Percentiles rank a stretch among this genome's conserved stretches.
phyloP scores from a whole-genome alignment of 108 stramenopile genomes.

The Aurantiochytrium sp. region DNA sequence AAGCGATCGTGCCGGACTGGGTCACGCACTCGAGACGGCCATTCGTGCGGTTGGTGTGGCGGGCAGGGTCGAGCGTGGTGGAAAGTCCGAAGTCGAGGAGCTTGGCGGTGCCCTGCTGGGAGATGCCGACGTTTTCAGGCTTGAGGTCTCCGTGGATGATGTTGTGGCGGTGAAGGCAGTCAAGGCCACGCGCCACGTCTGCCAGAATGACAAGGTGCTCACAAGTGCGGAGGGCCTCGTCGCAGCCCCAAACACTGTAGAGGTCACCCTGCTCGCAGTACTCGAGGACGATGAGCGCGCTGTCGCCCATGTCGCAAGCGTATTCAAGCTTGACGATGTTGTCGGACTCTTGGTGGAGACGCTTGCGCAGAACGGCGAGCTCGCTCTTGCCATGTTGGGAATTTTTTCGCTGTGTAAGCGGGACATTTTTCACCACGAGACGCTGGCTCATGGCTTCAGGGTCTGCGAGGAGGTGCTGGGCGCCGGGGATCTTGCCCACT shows the following conservation, averaged over 20 bases:
- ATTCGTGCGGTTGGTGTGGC: not conserved
- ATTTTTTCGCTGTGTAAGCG: not conserved
- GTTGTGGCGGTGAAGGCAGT: conserved; percentile 9
- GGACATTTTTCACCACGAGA: not conserved
- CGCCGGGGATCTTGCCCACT: not conserved
- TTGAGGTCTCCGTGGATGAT: conserved; percentile 38
- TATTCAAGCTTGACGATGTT: not conserved
- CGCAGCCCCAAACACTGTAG: not conserved
- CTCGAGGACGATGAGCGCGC: not conserved
- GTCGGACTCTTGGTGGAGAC: not conserved
- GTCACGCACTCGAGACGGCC: conserved; percentile 15
- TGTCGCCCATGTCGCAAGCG: not conserved
- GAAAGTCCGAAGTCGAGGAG: conserved; percentile 33
- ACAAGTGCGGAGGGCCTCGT: not conserved
- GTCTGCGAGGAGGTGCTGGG: not conserved
- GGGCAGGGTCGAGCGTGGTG: not conserved
- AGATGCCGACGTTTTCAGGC: conserved; percentile 31
- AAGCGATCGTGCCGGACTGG: not conserved
- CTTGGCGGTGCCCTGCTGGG: not conserved
- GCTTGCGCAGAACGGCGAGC: not conserved
- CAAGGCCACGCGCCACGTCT: conserved; percentile 14
- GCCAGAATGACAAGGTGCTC: not conserved
- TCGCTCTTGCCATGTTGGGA: not conserved
- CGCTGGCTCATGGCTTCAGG: not conserved
- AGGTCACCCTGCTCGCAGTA: conserved; percentile 15